These are phyloP conservation scores for Ceratobasidium sp. DNA, from an alignment of 1,284 basidiomycete genomes.

Conservation along the genomic window DNA sequence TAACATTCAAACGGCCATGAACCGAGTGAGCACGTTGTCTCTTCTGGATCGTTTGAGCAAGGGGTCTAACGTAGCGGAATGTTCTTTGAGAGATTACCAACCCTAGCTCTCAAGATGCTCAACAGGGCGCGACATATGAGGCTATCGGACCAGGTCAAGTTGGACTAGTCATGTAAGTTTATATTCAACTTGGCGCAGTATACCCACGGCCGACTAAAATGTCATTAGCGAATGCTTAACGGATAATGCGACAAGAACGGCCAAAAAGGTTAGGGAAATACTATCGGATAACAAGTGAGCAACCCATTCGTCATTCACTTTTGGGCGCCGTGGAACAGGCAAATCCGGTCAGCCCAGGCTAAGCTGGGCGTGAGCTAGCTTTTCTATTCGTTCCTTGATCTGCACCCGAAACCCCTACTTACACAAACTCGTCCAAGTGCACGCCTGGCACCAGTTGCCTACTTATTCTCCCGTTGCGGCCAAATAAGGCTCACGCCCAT, in stretches of 20 bases:
- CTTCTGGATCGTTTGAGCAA: neutral
- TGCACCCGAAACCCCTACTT: neutral
- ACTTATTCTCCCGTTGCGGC: conserved; percentile 27
- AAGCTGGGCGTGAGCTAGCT: no score
- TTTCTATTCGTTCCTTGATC: no score
- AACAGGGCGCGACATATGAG: conserved; percentile 32
- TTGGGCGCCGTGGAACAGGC: no score
- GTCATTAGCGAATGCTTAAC: conserved; percentile 35
- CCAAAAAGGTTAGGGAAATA: conserved; percentile 30
- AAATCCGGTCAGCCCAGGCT: no score
- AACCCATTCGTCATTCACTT: neutral
- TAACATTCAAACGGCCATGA: conserved; percentile 34
- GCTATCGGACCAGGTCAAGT: conserved; percentile 37
- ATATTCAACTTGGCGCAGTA: neutral
- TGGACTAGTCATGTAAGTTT: conserved; percentile 33
- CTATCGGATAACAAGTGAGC: conserved; percentile 29
- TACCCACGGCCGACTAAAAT: neutral
- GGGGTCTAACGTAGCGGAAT: neutral
- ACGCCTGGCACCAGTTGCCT: conserved; percentile 36
- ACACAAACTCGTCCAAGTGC: conserved; percentile 30
- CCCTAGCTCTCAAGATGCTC: conserved; percentile 13
- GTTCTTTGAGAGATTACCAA: conserved; percentile 29
- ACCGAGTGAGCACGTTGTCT: conserved; percentile 6
- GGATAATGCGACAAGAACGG: conserved; percentile 33
- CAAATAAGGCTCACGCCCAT: conserved; percentile 30